phyloP scores from a whole-genome alignment of 805 yeast species.

The Saccharomycopsis amapae region DNA sequence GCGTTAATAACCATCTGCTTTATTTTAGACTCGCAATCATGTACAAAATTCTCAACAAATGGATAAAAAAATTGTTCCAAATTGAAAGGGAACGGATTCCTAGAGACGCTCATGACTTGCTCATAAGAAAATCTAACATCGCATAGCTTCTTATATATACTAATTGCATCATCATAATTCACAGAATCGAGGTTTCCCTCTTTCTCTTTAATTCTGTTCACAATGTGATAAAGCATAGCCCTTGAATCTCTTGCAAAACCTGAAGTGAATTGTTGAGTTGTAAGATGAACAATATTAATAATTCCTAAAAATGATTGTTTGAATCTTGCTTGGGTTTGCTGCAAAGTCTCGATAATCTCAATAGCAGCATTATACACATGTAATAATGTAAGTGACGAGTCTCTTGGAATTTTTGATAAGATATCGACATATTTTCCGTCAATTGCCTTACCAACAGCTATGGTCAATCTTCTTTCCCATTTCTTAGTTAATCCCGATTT shows the following conservation, averaged over 20 bases:
- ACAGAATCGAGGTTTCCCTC: slow-evolving; percentile 30
- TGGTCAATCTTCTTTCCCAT: slow-evolving; percentile 36
- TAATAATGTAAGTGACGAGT: slow-evolving; percentile 42
- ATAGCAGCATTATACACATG: slow-evolving; percentile 56
- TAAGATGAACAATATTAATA: slow-evolving; percentile 43
- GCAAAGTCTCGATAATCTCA: slow-evolving; percentile 41
- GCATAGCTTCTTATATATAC: slow-evolving; percentile 44
- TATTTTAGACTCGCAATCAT: slow-evolving; percentile 39
- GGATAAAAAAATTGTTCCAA: slow-evolving; percentile 51
- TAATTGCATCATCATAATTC: slow-evolving; percentile 50
- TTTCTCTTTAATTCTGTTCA: slow-evolving; percentile 31
- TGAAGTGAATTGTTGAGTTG: slow-evolving; percentile 42
- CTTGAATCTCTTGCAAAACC: slow-evolving; percentile 49
- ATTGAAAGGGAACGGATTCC: slow-evolving; percentile 40
- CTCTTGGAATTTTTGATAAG: slow-evolving; percentile 50
- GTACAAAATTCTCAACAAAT: slow-evolving; percentile 36
- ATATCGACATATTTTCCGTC: slow-evolving; percentile 38
- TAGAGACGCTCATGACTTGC: slow-evolving; percentile 36
- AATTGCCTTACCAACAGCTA: slow-evolving; percentile 34
- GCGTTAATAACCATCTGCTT: slow-evolving; percentile 46
- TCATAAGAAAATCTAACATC: slow-evolving; percentile 45
- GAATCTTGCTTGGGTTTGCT: slow-evolving; percentile 50
- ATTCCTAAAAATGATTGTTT: slow-evolving; percentile 54
- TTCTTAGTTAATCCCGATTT: slow-evolving; percentile 35
- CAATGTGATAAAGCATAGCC: slow-evolving; percentile 44